Conservation (phyloP, 805 yeast species). For the Debaryomyces maramus region DNA sequence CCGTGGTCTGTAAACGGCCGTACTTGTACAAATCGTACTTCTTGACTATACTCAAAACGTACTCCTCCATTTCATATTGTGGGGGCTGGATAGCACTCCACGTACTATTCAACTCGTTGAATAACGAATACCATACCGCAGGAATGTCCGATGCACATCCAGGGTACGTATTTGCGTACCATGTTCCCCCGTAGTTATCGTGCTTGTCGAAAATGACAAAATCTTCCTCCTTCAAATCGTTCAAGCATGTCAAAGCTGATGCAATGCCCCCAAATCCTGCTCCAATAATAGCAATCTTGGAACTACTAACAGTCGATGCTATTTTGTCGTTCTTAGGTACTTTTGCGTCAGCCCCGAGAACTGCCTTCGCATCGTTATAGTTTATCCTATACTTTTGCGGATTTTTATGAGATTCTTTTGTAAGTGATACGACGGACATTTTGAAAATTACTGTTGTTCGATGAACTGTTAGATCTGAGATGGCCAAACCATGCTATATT, state of each 20-base stretch:
- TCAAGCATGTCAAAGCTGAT: conserved; percentile 27
- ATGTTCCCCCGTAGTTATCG: conserved; percentile 42
- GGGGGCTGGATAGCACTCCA: conserved; percentile 44
- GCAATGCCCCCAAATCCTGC: conserved; percentile 43
- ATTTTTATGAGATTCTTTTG: conserved; percentile 30
- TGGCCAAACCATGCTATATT: no score
- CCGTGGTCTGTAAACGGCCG: conserved; percentile 22
- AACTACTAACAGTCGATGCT: conserved; percentile 21
- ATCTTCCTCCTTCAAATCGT: conserved; percentile 28
- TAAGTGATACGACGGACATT: conserved; percentile 29
- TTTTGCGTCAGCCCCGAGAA: conserved; percentile 23
- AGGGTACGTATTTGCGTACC: conserved; percentile 48
- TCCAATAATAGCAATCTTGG: conserved; percentile 39
- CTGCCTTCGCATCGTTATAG: conserved; percentile 25
- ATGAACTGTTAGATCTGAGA: no score
- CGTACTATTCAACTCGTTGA: conserved; percentile 30
- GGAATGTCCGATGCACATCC: conserved; percentile 48
- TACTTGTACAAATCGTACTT: conserved; percentile 24
- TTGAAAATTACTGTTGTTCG: not conserved
- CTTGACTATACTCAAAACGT: conserved; percentile 31
- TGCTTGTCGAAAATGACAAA: conserved; percentile 40
- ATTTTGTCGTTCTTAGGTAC: conserved; percentile 15
- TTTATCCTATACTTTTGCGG: conserved; percentile 32
- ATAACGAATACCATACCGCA: conserved; percentile 41
- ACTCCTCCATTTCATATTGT: conserved; percentile 43